These are phyloP conservation scores for Aleurites moluccanus DNA, from an alignment of 441 rosid genomes.

Conservation along the genomic window DNA sequence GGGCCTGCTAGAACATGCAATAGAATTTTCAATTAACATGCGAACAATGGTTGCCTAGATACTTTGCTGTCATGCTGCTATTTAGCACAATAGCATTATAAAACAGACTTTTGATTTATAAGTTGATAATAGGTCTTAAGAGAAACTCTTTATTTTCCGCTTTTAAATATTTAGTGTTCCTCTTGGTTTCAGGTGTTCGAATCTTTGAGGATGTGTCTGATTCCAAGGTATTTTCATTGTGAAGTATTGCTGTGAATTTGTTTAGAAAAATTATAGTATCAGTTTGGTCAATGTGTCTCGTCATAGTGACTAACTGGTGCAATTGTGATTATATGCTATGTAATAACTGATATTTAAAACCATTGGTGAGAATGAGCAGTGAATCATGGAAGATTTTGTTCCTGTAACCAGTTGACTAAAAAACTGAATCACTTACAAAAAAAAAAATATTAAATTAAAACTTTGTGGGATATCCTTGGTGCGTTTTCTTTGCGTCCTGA, in stretches of 20 bases:
- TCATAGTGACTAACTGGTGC: too few relatives aligned
- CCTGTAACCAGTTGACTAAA: neutral
- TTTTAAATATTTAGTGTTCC: neutral
- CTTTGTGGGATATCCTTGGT: neutral
- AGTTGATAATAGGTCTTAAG: neutral
- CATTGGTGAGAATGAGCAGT: neutral
- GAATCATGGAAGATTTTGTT: neutral
- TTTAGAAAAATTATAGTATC: too few relatives aligned
- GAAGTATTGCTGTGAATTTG: too few relatives aligned
- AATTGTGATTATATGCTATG: too few relatives aligned
- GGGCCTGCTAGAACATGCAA: constrained; percentile 10
- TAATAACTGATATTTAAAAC: too few relatives aligned
- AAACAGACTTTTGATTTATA: neutral
- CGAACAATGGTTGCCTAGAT: too few relatives aligned
- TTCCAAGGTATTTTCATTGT: constrained; percentile 59
- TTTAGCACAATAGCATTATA: neutral
- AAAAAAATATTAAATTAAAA: neutral
- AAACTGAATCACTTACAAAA: neutral
- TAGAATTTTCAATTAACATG: neutral
- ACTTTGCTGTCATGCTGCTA: neutral
- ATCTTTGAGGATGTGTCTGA: constrained; percentile 88
- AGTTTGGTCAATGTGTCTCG: too few relatives aligned
- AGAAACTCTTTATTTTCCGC: neutral
- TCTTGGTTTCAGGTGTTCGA: constrained; percentile 75
- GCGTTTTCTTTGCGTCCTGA: neutral